phyloP scores from a whole-genome alignment of 257 asterid genomes.

The Nicotiana obtusifolia region DNA sequence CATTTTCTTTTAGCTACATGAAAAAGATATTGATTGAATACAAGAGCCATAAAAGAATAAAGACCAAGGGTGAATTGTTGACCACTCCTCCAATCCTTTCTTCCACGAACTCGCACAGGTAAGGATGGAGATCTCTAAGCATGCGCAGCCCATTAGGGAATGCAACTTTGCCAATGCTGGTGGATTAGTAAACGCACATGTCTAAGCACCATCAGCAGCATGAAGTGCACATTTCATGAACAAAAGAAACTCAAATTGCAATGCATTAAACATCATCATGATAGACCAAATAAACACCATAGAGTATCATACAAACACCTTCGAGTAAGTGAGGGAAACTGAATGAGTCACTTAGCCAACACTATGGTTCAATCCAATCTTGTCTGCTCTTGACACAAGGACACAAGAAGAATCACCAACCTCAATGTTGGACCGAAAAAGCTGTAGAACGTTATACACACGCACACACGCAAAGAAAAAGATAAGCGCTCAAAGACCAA shows the following conservation, averaged over 20 bases:
- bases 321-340: not conserved
- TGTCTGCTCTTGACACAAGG: not conserved
- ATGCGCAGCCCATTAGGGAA: not conserved
- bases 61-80: not conserved
- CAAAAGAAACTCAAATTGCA: not conserved
- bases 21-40: not conserved
- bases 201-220: not conserved
- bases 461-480: not conserved
- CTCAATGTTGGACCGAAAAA: not conserved
- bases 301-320: not conserved
- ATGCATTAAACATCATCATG: not conserved
- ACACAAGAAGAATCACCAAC: not conserved
- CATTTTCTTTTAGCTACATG: not conserved
- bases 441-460: not conserved
- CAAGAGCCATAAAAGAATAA: constrained; percentile 3
- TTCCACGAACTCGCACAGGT: not conserved
- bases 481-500: not conserved
- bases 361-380: not conserved
- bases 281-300: not conserved
- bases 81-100: not conserved
- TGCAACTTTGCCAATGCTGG: not conserved
- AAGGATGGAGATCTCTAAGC: not conserved
- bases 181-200: not conserved
- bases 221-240: not conserved
- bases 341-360: constrained; percentile 1